phyloP scores from a whole-genome alignment of 1,284 basidiomycete species.

The Irpex sp. region DNA sequence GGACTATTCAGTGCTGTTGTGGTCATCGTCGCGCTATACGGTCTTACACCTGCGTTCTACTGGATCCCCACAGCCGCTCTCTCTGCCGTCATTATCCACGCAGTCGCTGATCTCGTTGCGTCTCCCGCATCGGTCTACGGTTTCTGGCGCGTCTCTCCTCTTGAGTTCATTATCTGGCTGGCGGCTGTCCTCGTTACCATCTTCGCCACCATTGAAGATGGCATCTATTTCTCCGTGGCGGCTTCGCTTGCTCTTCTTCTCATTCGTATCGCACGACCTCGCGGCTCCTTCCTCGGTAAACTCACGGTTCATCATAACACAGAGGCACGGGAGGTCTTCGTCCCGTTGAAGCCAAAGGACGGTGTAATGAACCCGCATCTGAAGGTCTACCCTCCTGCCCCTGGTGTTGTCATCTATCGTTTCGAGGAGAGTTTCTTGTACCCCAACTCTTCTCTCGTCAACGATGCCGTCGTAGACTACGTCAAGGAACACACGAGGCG shows the following conservation, averaged over 20 bases:
- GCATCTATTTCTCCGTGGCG: constrained; percentile 87
- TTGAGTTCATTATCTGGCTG: constrained; percentile 89
- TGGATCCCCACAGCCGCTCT: constrained; percentile 80
- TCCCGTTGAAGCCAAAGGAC: constrained; percentile 61
- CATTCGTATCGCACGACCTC: constrained; percentile 86
- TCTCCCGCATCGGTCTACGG: constrained; percentile 81
- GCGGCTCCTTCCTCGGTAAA: constrained; percentile 87
- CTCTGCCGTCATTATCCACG: constrained; percentile 94
- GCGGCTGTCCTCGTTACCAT: constrained; percentile 87
- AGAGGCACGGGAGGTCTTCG: constrained; percentile 68
- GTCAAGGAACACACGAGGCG: constrained; percentile 77
- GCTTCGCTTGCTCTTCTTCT: constrained; percentile 83
- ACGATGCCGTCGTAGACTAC: constrained; percentile 75
- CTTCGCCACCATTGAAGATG: constrained; percentile 87
- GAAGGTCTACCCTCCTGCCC: constrained; percentile 75
- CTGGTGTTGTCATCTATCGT: constrained; percentile 89
- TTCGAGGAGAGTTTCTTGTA: constrained; percentile 93
- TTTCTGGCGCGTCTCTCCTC: constrained; percentile 91
- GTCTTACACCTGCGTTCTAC: constrained; percentile 84
- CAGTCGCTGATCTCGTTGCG: constrained; percentile 88
- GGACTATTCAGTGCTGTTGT: constrained; percentile 85
- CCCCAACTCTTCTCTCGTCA: constrained; percentile 84
- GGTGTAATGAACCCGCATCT: constrained; percentile 66
- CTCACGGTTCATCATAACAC: constrained; percentile 34
- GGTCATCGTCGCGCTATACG: constrained; percentile 92